Base-by-base conservation (phyloP, 306 rosid genomes). In the Corylus avellana region DNA sequence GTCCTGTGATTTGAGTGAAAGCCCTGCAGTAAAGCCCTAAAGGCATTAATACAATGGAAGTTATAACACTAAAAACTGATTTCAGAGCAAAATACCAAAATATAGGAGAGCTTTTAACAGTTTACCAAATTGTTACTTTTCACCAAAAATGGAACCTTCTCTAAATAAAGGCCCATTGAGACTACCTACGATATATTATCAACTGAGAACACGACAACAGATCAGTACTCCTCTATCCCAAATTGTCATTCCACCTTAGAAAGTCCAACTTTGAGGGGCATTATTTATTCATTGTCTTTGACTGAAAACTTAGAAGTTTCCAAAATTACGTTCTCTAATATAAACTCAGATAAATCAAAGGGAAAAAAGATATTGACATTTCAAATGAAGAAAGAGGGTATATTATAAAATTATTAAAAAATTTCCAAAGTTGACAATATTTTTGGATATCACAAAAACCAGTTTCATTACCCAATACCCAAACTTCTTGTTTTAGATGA, bases 1-100 rank as follows among this genome's bases (percentile, higher is more conserved):
- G 59, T 90, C 97, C 89, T 92, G 97, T 14, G 97, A 88, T 75
- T 90, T 92, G 20, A 92, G 92, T 9, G 97, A 92, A 75, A 92
- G 88, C 25, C 97, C 97, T 92, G 85, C 75, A 81, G 58, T 50
- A 14, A 72, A 25, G 25, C 27, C 4, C 22, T 14, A 17, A 59
- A 25, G 10, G 22, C 50, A 27, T 8, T 76, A 61, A 76, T 12
- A 53, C 54, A 35, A 72, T 48, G 49, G 35, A 8, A 54, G 20
- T 44, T 49, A 18, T 42, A 66, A 80, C 39, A 3, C 13, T 18
- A 39, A 3, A 67, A 67, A 18, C 72, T 18, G 48, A 8, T 67
- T 27, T 39, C 70, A 37, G 1, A 42, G 72, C 51, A 37, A 67
- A 32, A 42, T 9, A 42, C 29, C 72, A 42, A 39, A 67, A 67